A percentile compares a stretch with the other conserved stretches of the same genome.
Evolutionary conservation across 768 basidiomycete species (phyloP).

Genomic region (Podaxis carcinomalis): DNA sequence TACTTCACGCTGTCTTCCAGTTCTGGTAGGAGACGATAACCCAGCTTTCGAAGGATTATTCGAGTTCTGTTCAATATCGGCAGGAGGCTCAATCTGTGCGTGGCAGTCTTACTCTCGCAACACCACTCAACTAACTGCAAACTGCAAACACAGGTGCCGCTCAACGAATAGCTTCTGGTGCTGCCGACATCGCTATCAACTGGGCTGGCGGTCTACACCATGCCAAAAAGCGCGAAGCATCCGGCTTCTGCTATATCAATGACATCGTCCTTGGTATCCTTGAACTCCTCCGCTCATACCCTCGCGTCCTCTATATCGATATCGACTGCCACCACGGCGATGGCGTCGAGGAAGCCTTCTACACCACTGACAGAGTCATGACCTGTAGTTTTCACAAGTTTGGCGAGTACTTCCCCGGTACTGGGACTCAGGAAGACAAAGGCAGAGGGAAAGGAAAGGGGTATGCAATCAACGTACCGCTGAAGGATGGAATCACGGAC

Average conservation of each 20-base stretch:
- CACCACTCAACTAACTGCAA: conserved; percentile 1
- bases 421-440: conserved; percentile 77
- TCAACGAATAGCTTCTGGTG: conserved; percentile 70
- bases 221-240: conserved; percentile 98
- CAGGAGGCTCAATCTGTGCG: conserved; percentile 90
- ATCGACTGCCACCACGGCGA: conserved; percentile 99
- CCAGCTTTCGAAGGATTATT: conserved; percentile 95
- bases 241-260: conserved; percentile 99
- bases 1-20: conserved; percentile 34
- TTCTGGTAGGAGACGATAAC: conserved; percentile 85
- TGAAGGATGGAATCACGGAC: conserved; percentile 93
- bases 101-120: neutral
- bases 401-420: conserved; percentile 92
- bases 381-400: conserved; percentile 97
- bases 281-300: conserved; percentile 80
- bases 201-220: conserved; percentile 99
- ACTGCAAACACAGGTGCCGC: conserved; percentile 61
- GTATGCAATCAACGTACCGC: conserved; percentile 89
- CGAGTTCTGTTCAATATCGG: conserved; percentile 95
- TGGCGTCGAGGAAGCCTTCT: conserved; percentile 98
- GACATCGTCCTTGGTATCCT: conserved; percentile 94
- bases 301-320: conserved; percentile 94
- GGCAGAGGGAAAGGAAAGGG: conserved; percentile 82
- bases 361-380: conserved; percentile 96
- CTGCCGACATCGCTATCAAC: conserved; percentile 91